Conservation (phyloP, 1,139 yeast species). For the Blastobotrys buckinghamii region DNA sequence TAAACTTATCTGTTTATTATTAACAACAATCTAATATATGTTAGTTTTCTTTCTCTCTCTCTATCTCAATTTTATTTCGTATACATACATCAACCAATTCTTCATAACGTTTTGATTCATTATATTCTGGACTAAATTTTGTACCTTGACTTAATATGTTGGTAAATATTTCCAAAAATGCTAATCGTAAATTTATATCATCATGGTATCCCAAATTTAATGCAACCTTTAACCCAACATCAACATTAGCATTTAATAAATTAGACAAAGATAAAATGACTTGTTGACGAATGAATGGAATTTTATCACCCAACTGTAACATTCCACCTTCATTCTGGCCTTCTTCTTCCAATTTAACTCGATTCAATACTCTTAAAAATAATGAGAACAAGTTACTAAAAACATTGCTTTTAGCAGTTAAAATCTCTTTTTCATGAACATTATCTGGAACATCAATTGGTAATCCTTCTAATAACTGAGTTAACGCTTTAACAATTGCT, state of each 20-base stretch:
- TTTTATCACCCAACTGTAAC: slow-evolving; percentile 13
- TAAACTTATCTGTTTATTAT: slow-evolving; percentile 20
- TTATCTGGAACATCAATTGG: slow-evolving; percentile 32
- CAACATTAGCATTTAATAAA: slow-evolving; percentile 64
- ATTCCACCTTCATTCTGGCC: slow-evolving; percentile 13
- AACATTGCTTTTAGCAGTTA: slow-evolving; percentile 54
- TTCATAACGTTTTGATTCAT: slow-evolving; percentile 28
- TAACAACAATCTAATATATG: slow-evolving; percentile 9
- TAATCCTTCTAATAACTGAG: slow-evolving; percentile 25
- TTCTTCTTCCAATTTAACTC: slow-evolving; percentile 36
- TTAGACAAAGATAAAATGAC: slow-evolving; percentile 66
- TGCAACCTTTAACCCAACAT: slow-evolving; percentile 71
- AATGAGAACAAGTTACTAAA: slow-evolving; percentile 71
- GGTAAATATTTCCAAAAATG: slow-evolving; percentile 72
- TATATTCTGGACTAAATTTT: slow-evolving; percentile 29
- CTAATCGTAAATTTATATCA: slow-evolving; percentile 56
- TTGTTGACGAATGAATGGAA: slow-evolving; percentile 41
- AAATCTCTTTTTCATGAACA: slow-evolving; percentile 45
- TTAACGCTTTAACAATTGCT: slow-evolving; percentile 22
- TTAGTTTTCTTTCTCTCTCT: slow-evolving; percentile 1
- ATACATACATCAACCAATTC: slow-evolving; percentile 28
- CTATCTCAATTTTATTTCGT: neutral
- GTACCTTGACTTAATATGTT: slow-evolving; percentile 50
- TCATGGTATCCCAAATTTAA: slow-evolving; percentile 74
- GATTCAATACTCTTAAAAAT: slow-evolving; percentile 64